A percentile compares a stretch with the other conserved stretches of the same genome.
Evolutionary conservation across 345 rosid species (phyloP).

Genomic region (Hibiscus mutabilis): DNA sequence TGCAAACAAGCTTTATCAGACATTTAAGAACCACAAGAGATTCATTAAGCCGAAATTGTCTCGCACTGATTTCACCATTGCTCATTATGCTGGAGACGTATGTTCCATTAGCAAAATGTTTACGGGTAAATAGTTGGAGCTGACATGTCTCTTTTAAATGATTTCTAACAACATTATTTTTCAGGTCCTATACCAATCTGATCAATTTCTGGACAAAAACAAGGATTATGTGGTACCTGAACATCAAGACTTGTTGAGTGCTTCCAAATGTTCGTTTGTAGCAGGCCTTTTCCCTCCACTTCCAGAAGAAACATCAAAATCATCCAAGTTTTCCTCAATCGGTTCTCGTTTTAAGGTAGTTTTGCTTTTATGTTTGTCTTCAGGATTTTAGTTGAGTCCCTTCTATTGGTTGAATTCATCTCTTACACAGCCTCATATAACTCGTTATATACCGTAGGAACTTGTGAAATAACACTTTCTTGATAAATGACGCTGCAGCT

Average conservation of each 20-base stretch:
- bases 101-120: conserved; percentile 5
- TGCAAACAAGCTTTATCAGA: conserved; percentile 89
- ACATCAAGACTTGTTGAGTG: conserved; percentile 81
- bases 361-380: conserved; percentile 8
- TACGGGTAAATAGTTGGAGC: not conserved
- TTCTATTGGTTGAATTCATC: not conserved
- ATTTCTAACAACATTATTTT: conserved; percentile 11
- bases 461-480: conserved; percentile 18
- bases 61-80: conserved; percentile 83
- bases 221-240: conserved; percentile 93
- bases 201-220: conserved; percentile 94
- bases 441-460: conserved; percentile 9
- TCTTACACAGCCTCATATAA: not conserved
- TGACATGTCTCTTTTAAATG: not conserved
- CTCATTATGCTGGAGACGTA: conserved; percentile 98
- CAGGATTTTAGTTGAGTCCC: not conserved
- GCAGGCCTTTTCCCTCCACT: conserved; percentile 86
- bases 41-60: conserved; percentile 94
- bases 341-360: conserved; percentile 91
- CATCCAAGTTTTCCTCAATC: conserved; percentile 90
- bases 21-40: conserved; percentile 78
- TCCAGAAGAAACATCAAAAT: conserved; percentile 83
- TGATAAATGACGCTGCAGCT: conserved; percentile 51
- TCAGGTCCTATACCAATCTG: conserved; percentile 92
- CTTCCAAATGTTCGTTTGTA: conserved; percentile 77